Evolutionary conservation across 805 yeast species (phyloP), one percentile per base, ranked within the genome.

Genomic region (Ogataea polymorpha): DNA sequence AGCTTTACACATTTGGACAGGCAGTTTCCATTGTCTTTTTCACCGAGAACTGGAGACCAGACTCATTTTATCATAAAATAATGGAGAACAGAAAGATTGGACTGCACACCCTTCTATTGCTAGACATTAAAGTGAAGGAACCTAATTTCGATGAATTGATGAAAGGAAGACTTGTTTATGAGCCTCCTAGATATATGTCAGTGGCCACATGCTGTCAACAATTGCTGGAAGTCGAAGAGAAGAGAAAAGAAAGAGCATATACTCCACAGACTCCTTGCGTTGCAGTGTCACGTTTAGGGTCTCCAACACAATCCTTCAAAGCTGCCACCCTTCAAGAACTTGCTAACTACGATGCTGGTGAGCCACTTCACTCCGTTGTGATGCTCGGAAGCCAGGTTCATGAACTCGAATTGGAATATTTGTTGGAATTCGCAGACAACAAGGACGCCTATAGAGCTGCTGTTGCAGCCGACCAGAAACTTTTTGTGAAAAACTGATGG

Each of bases 151-250:
- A 90, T 58, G 91, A 90, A 61, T 78, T 91, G 80, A 95, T 96
- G 34, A 77, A 96, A 46, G 98, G 98, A 2, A 77, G 93, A 62
- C 68, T 83, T 35, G 86, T 91, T 26, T 91, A 87, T 61, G 99
- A 91, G 63, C 98, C 98, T 25, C 99, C 99, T 36, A 75, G 99
- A 61, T 91, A 89, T 67, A 91, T 91, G 99, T 77, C 80, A 47
- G 89, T 93, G 49, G 77, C 82, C 39, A 87, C 95, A 35, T 96
- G 96, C 45, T 90, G 96, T 28, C 73, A 75, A 44, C 98, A 91
- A 63, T 68, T 91, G 52, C 65, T 91, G 38, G 98, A 93, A 63
- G 77, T 90, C 45, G 98, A 91, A 66, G 91, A 85, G 55, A 61
- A 63, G 29, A 78, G 95, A 62, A 68, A 74, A 13, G 89, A 87